These are phyloP conservation scores for Alternaria sp. DNA, from an alignment of 2,329 filamentous ascomycete genomes.

Conservation along the genomic window DNA sequence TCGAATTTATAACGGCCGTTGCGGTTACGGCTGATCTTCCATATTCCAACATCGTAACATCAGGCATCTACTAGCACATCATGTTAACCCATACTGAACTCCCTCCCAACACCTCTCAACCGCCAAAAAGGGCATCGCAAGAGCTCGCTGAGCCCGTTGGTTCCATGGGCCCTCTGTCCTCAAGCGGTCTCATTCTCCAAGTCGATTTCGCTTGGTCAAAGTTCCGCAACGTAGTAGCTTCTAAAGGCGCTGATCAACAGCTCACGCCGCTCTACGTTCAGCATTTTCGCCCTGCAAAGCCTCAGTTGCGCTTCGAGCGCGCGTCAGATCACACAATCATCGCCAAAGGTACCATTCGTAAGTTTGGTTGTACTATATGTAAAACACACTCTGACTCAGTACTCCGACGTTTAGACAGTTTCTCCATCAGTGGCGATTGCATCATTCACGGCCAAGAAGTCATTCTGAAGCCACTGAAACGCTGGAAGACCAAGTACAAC, in stretches of 20 bases:
- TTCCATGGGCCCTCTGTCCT: not conserved
- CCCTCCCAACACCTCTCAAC: not conserved
- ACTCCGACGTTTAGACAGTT: not conserved
- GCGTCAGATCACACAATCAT: conserved; percentile 6
- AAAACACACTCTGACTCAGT: not conserved
- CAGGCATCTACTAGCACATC: not conserved
- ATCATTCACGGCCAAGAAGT: conserved; percentile 19
- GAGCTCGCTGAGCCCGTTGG: not conserved
- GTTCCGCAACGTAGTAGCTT: conserved; percentile 24
- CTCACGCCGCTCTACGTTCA: conserved; percentile 25
- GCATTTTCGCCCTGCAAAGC: conserved; percentile 26
- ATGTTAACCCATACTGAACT: not conserved
- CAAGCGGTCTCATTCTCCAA: conserved; percentile 17
- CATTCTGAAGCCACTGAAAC: conserved; percentile 24
- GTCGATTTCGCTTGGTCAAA: conserved; percentile 29
- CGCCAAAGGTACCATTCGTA: conserved; percentile 20
- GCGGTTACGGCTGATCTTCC: not conserved
- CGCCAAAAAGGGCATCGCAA: not conserved
- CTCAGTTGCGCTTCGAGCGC: conserved; percentile 22
- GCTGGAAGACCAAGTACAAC: conserved; percentile 29
- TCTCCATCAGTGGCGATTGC: conserved; percentile 25
- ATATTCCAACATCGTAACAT: not conserved
- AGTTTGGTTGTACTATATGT: not conserved
- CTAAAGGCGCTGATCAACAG: conserved; percentile 10
- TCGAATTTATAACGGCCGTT: not conserved